Conservation (phyloP, 225 moss, liverwort and hornwort genomes). For the Pseudisothecium myosuroides region DNA sequence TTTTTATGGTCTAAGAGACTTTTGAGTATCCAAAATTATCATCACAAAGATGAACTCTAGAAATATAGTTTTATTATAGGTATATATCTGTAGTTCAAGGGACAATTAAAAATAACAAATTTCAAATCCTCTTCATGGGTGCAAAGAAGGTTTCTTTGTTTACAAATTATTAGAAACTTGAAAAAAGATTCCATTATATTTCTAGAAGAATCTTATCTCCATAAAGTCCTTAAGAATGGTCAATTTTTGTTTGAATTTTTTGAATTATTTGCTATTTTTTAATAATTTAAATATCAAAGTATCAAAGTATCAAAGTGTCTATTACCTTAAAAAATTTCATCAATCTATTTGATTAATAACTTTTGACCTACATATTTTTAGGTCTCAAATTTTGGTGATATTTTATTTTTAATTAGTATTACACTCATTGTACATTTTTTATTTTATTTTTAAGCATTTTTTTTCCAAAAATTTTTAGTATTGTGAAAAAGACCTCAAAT, state of each 20-base stretch:
- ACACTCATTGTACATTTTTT: not conserved
- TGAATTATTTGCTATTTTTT: not conserved
- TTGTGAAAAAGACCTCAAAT: too few species aligned
- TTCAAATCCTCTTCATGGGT: too few species aligned
- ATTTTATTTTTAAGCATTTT: too few species aligned
- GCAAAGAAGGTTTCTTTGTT: not conserved
- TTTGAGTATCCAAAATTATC: too few species aligned
- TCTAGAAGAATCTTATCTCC: not conserved
- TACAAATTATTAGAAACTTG: not conserved
- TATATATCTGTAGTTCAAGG: too few species aligned
- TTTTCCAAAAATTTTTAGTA: not conserved
- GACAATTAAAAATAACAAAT: too few species aligned
- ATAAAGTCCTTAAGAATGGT: fast-evolving
- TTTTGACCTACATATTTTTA: not conserved
- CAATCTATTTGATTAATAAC: not conserved
- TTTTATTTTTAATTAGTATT: not conserved
- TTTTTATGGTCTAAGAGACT: too few species aligned
- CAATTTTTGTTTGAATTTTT: too few species aligned
- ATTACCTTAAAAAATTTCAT: not conserved
- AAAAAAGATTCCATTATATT: not conserved
- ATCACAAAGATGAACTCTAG: too few species aligned
- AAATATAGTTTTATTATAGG: too few species aligned
- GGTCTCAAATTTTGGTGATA: not conserved
- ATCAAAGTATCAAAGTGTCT: not conserved
- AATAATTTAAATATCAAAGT: not conserved